A percentile compares a stretch with the other conserved stretches of the same genome.
Evolutionary conservation across 805 yeast genomes (phyloP).

Genomic region (Spathaspora boniae): DNA sequence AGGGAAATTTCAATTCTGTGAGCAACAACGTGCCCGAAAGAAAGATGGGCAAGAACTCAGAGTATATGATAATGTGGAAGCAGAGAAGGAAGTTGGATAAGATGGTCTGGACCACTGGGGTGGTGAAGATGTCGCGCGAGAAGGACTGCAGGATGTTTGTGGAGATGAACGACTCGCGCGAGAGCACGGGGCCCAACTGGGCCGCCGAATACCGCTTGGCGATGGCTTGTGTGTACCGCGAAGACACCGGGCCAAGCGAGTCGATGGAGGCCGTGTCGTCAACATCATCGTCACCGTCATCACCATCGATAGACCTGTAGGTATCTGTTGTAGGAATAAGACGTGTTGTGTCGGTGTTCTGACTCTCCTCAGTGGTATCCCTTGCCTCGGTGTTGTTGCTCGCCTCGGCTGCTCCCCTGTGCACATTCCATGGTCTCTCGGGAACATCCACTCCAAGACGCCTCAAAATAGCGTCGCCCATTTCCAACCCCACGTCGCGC

Average conservation of each 20-base stretch:
- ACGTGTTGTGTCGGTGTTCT: not conserved
- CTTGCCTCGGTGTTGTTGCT: constrained; percentile 2
- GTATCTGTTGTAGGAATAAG: not conserved
- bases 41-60: constrained; percentile 55
- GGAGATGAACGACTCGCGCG: constrained; percentile 9
- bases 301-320: constrained; percentile 4
- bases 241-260: constrained; percentile 11
- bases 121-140: constrained; percentile 23
- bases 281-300: constrained; percentile 16
- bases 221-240: constrained; percentile 19
- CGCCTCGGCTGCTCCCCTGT: not conserved
- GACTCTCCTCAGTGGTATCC: not conserved
- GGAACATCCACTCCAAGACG: constrained; percentile 25
- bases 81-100: constrained; percentile 39
- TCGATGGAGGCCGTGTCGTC: constrained; percentile 9
- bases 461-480: constrained; percentile 30
- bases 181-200: constrained; percentile 10
- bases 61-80: constrained; percentile 47
- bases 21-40: constrained; percentile 34
- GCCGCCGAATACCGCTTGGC: constrained; percentile 17
- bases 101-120: constrained; percentile 28
- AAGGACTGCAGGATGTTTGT: constrained; percentile 13
- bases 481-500: constrained; percentile 30
- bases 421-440: constrained; percentile 26
- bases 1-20: constrained; percentile 42